phyloP scores from a whole-genome alignment of 106 monocot species.

The Xerophyta viscosa region DNA sequence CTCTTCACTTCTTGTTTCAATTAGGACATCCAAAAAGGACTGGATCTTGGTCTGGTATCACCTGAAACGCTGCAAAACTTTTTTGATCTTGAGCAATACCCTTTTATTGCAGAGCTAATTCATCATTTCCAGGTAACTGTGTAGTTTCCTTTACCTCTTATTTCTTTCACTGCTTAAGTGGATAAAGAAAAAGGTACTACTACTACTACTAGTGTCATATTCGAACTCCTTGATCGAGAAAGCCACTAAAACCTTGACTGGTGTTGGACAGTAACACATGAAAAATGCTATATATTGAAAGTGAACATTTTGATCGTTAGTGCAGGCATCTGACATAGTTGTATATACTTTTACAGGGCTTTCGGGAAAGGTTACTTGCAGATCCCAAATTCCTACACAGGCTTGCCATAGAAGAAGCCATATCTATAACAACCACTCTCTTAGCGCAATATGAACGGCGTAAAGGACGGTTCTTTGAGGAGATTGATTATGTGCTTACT shows the following conservation, averaged over 20 bases:
- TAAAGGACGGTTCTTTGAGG: conserved; percentile 87
- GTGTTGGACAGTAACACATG: no score
- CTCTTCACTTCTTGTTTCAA: conserved; percentile 4
- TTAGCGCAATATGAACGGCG: conserved; percentile 92
- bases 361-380: conserved; percentile 84
- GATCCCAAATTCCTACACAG: conserved; percentile 95
- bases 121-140: conserved; percentile 75
- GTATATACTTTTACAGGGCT: conserved; percentile 47
- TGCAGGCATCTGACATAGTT: background rate
- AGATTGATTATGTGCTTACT: conserved; percentile 92
- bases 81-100: conserved; percentile 95
- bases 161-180: no score
- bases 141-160: background rate
- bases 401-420: conserved; percentile 86
- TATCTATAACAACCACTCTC: conserved; percentile 89
- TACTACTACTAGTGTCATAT: no score
- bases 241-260: no score
- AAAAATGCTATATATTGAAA: no score
- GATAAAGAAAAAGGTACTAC: no score
- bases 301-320: no score
- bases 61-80: conserved; percentile 94
- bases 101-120: conserved; percentile 77
- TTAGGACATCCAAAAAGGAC: conserved; percentile 87
- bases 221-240: no score
- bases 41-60: conserved; percentile 93